Base-by-base conservation (phyloP, 2,329 filamentous ascomycete genomes). In the Fusarium gaditjirri region DNA sequence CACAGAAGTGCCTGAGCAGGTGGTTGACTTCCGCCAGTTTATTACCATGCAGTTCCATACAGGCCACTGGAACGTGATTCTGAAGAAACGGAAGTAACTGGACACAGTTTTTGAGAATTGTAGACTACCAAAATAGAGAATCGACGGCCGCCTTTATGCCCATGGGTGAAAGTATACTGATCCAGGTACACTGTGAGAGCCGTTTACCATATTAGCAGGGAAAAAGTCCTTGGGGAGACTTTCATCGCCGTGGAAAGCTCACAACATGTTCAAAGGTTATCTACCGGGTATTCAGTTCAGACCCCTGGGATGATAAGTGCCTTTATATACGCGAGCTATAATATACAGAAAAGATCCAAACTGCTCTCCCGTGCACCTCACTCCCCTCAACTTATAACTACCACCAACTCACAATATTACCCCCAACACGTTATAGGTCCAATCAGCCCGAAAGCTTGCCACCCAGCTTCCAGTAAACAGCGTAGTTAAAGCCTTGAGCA, bases 401-500 rank as follows among this genome's bases (percentile, higher is more conserved):
- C 4, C 19, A 12, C 14, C n/a, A 11, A 21, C 6, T 50, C 1
- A 9, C n/a, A 10, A 19, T 2, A 4, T 0, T 4, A 17, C 29
- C 6, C 6, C 0, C 4, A 25, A 3, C 12, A 7, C 9, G 5
- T 6, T 8, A 11, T 3, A 16, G 1, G 11, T 6, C 8, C 3
- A 9, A 4, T 36, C 8, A 52, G 3, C 33, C 19, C 3, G 33
- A 38, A 19, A 75, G 27, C 19, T 47, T 53, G 0, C 75, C 73
- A 19, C 54, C 59, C 1, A 71, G 35, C 61, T 70, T 77, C 83
- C 82, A 84, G 53, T 85, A 85, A 13, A 83, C 81, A 31, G 82
- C 82, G 42, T 84, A 84, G 57, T 84, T 84, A 33, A 81, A 80
- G 1, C 77, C 81, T 16, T 84, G 81, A 0, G 83, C 81, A 53